These are phyloP conservation scores for Paulownia fortunei DNA, from an alignment of 257 asterid species.

Conservation along the genomic window DNA sequence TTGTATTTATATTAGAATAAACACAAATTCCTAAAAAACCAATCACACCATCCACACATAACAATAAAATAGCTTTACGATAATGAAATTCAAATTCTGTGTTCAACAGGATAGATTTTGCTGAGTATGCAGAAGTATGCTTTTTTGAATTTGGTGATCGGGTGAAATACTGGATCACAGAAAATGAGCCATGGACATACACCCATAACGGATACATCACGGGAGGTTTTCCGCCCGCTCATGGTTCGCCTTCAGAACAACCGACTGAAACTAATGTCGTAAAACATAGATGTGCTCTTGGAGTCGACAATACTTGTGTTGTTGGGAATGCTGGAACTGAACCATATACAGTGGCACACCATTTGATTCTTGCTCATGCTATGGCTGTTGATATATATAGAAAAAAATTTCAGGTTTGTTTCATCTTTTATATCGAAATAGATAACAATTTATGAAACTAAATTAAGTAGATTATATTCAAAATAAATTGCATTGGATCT, in stretches of 20 bases:
- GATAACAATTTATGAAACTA: too few species aligned
- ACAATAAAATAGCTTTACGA: too few species aligned
- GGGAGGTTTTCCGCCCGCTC: constrained; percentile 37
- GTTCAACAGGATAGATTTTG: constrained; percentile 42
- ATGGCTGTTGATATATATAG: background rate
- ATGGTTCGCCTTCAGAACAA: constrained; percentile 31
- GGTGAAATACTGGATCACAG: constrained; percentile 50
- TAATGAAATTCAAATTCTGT: too few species aligned
- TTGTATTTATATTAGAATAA: too few species aligned
- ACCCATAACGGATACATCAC: constrained; percentile 25
- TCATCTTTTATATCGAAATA: too few species aligned
- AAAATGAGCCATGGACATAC: constrained; percentile 48
- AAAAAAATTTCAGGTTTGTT: background rate
- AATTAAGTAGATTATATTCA: too few species aligned
- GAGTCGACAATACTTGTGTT: background rate
- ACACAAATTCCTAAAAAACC: too few species aligned
- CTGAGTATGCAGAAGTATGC: constrained; percentile 48
- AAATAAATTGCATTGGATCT: too few species aligned
- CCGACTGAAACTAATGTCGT: too few species aligned
- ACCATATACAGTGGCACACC: constrained; percentile 46
- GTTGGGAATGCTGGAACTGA: constrained; percentile 41
- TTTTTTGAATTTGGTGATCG: constrained; percentile 54
- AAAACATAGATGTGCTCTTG: background rate
- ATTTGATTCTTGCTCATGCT: constrained; percentile 15
- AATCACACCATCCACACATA: too few species aligned